phyloP scores from a whole-genome alignment of 495 filamentous ascomycete species.

The Usnea hakonensis region DNA sequence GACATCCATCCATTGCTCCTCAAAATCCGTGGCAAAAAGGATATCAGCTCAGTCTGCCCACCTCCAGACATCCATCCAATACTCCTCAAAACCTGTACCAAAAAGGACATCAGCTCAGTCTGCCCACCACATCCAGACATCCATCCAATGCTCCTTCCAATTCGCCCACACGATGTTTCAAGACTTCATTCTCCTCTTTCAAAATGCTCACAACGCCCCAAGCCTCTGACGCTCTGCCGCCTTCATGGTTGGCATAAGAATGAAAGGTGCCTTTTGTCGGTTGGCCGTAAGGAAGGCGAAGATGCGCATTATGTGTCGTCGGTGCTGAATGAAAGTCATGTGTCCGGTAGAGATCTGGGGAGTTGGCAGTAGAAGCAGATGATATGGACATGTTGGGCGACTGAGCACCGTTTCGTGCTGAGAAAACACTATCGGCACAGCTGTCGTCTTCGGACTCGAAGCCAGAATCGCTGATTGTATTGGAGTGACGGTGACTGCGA shows the following conservation, averaged over 20 bases:
- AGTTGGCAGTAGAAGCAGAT: slow-evolving; percentile 42
- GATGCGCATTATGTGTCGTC: neutral
- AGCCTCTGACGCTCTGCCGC: slow-evolving; percentile 42
- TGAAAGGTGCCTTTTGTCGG: neutral
- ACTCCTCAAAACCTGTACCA: slow-evolving; percentile 31
- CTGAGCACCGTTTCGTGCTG: slow-evolving; percentile 43
- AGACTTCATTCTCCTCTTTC: slow-evolving; percentile 61
- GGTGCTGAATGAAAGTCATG: neutral
- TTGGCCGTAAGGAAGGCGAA: slow-evolving; percentile 1
- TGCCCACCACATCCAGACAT: slow-evolving; percentile 54
- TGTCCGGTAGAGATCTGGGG: slow-evolving; percentile 32
- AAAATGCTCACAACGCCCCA: slow-evolving; percentile 65
- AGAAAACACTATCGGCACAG: slow-evolving; percentile 56
- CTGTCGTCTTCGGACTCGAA: slow-evolving; percentile 50
- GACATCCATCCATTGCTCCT: slow-evolving; percentile 56
- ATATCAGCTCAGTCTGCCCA: slow-evolving; percentile 25
- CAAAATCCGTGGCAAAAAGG: neutral
- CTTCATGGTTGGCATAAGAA: slow-evolving; percentile 22
- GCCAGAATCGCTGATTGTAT: slow-evolving; percentile 21
- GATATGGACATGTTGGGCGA: slow-evolving; percentile 29
- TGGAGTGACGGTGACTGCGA: neutral
- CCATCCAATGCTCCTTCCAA: slow-evolving; percentile 64
- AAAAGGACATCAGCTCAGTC: slow-evolving; percentile 6
- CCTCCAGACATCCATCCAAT: slow-evolving; percentile 64
- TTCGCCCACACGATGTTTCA: slow-evolving; percentile 60